phyloP scores from a whole-genome alignment of 2,329 filamentous ascomycete genomes.

The Aureobasidium sp. region DNA sequence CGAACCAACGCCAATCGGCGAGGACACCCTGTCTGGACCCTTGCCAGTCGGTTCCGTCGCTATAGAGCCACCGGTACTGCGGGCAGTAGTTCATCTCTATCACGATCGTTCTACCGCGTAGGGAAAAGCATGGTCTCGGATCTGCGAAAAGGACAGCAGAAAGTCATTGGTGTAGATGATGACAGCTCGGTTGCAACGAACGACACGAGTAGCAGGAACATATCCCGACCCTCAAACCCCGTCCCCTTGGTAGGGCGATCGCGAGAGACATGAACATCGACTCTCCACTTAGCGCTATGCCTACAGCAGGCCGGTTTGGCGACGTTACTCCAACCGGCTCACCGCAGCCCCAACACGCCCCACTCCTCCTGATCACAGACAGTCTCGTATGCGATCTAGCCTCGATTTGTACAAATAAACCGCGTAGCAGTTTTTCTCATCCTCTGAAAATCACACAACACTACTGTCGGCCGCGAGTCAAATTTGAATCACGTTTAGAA shows the following conservation, averaged over 20 bases:
- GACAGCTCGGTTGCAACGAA: conserved; percentile 8
- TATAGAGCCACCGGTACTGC: background rate
- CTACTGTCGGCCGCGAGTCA: too few relatives aligned
- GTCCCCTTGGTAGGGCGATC: background rate
- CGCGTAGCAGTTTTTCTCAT: too few relatives aligned
- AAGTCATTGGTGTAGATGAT: background rate
- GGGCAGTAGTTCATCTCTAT: background rate
- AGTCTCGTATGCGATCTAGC: too few relatives aligned
- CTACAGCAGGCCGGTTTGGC: background rate
- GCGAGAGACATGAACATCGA: background rate
- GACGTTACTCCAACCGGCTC: background rate
- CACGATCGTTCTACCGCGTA: background rate
- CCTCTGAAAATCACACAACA: too few relatives aligned
- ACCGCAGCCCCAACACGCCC: too few relatives aligned
- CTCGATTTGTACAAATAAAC: too few relatives aligned
- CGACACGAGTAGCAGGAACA: conserved; percentile 16
- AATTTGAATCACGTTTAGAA: too few relatives aligned
- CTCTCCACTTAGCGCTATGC: conserved; percentile 11
- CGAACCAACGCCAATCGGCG: conserved; percentile 18
- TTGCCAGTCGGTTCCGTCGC: conserved; percentile 8
- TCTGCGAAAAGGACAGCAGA: background rate
- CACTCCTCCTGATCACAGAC: too few relatives aligned
- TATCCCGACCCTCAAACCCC: conserved; percentile 7
- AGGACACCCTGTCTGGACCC: background rate
- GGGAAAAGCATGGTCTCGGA: conserved; percentile 4